Conservation (phyloP, 2,329 filamentous ascomycete genomes). For the Stagonosporopsis tanaceti region DNA sequence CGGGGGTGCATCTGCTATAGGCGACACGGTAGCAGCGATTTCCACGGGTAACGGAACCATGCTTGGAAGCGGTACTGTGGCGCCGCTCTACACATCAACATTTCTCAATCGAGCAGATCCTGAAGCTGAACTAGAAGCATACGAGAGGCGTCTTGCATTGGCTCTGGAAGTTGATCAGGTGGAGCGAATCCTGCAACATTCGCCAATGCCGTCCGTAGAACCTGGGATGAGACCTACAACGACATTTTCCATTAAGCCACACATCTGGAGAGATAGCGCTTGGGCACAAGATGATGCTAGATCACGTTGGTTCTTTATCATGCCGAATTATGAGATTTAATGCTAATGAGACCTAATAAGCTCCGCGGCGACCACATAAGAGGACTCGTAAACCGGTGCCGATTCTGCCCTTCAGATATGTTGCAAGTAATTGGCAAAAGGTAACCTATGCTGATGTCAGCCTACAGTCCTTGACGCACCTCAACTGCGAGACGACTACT, state of each 20-base stretch:
- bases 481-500: slow-evolving; percentile 90
- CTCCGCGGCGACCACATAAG: slow-evolving; percentile 36
- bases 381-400: slow-evolving; percentile 61
- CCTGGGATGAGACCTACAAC: slow-evolving; percentile 12
- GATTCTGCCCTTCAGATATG: slow-evolving; percentile 78
- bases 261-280: slow-evolving; percentile 52
- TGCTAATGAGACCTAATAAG: slow-evolving; percentile 25
- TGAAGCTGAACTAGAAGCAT: slow-evolving; percentile 70
- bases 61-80: slow-evolving; percentile 75
- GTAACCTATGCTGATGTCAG: slow-evolving; percentile 40
- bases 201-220: slow-evolving; percentile 18
- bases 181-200: slow-evolving; percentile 66
- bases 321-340: slow-evolving; percentile 20
- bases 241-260: slow-evolving; percentile 21
- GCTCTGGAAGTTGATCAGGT: slow-evolving; percentile 81
- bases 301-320: slow-evolving; percentile 42
- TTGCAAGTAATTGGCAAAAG: slow-evolving; percentile 20
- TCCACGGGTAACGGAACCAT: slow-evolving; percentile 70
- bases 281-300: slow-evolving; percentile 49
- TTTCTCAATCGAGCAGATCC: slow-evolving; percentile 61
- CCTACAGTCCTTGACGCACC: slow-evolving; percentile 86
- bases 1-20: slow-evolving; percentile 70
- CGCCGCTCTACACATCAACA: slow-evolving; percentile 67
- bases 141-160: slow-evolving; percentile 77
- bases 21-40: slow-evolving; percentile 58